Evolutionary conservation across 768 basidiomycete species (phyloP).

Genomic region (Boletus reticuloceps): DNA sequence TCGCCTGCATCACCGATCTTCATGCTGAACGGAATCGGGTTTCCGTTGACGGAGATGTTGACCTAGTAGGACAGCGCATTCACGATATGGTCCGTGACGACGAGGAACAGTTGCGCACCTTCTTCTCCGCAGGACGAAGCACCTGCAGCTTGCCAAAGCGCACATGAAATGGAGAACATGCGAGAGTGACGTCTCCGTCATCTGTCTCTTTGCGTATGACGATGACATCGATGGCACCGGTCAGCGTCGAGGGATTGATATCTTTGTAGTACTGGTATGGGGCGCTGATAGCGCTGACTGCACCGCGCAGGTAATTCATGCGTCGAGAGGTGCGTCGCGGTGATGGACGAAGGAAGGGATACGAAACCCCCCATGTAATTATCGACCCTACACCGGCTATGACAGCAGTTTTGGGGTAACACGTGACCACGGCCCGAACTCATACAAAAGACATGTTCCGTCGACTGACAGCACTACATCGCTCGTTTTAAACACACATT

Average conservation of each 20-base stretch:
- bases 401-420: slow-evolving; percentile 14
- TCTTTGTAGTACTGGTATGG: slow-evolving; percentile 91
- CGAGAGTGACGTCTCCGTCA: slow-evolving; percentile 64
- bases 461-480: not conserved
- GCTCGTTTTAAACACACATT: not conserved
- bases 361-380: slow-evolving; percentile 1
- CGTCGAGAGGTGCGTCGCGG: not conserved
- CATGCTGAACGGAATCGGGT: slow-evolving; percentile 89
- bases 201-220: slow-evolving; percentile 78
- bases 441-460: not conserved
- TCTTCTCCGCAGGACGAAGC: slow-evolving; percentile 89
- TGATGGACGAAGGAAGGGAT: not conserved
- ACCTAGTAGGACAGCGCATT: slow-evolving; percentile 52
- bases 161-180: slow-evolving; percentile 95
- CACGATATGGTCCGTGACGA: not conserved
- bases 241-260: slow-evolving; percentile 94
- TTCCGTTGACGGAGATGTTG: slow-evolving; percentile 83
- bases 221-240: slow-evolving; percentile 98
- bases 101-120: slow-evolving; percentile 43
- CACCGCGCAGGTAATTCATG: slow-evolving; percentile 90
- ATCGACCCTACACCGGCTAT: slow-evolving; percentile 12
- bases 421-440: slow-evolving; percentile 13
- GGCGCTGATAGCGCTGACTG: slow-evolving; percentile 79
- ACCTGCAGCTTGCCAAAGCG: slow-evolving; percentile 98
- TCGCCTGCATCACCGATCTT: slow-evolving; percentile 99